Evolutionary conservation across 768 basidiomycete genomes (phyloP), one percentile per base, ranked within the genome.

Genomic region (Mycena belliarum): DNA sequence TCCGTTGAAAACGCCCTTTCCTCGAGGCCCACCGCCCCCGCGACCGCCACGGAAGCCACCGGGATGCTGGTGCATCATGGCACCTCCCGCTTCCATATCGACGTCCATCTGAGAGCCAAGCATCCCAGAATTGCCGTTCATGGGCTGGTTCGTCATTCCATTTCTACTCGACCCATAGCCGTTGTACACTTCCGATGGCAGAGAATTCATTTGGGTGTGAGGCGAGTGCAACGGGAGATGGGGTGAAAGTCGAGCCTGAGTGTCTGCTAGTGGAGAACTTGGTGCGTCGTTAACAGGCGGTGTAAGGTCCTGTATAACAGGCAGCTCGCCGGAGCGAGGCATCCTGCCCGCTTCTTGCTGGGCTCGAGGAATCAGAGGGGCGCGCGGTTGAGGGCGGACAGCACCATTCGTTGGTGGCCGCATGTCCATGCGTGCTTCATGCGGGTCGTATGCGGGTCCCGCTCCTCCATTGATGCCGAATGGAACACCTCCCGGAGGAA

Each of bases 261-360:
- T 32, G 24, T 70, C 67, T 4, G 61, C 64, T 21, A 60, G 63
- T 20, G 69, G 60, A 21, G 64, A 59, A n/a, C 70, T 70, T 59
- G 70, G 70, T 14, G 72, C 72, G 11, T 73, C 72, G 23, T 78
- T 73, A 33, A 69, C 59, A 47, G 73, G 75, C 0, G 90, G 90
- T 0, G 91, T 93, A 38, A 93, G 75, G 66, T 93, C 91, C 69
- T 93, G 91, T 28, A 93, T 88, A 45, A 92, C 90, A 10, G 89
- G 89, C 6, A 91, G 80, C 70, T 91, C 91, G 54, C 89, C 90
- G 15, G 87, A 83, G 2, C 76, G 72, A 69, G 75, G 68, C 45
- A 73, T 67, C 49, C 76, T 74, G 46, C 66, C 76, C 56, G 82
- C 82, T 61, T 85, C 84, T 57, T 80, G 79, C 55, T 79, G 80